phyloP scores from a whole-genome alignment of 768 basidiomycete genomes.

The Mycena chlorophos region DNA sequence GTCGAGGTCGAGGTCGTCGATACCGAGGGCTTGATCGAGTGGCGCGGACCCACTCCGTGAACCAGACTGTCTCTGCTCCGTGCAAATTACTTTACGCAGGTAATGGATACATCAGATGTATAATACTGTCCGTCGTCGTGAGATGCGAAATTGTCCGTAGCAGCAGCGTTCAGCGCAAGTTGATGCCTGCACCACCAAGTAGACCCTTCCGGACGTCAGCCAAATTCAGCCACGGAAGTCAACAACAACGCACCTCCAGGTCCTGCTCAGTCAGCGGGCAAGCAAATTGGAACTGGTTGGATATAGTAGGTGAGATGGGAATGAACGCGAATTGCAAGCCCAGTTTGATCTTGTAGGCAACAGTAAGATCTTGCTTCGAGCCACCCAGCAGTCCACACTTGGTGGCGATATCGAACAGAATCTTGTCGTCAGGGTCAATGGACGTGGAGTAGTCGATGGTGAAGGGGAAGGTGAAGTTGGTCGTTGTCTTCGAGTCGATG shows the following conservation, averaged over 20 bases:
- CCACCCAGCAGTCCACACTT: conserved; percentile 61
- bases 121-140: conserved; percentile 14
- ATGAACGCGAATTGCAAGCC: conserved; percentile 65
- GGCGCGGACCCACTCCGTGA: neutral
- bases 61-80: too few species aligned
- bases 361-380: conserved; percentile 47
- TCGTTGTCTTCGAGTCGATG: conserved; percentile 54
- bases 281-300: conserved; percentile 56
- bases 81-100: conserved; percentile 3
- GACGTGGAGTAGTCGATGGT: conserved; percentile 58
- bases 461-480: conserved; percentile 78
- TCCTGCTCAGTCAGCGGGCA: conserved; percentile 56
- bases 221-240: neutral
- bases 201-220: neutral
- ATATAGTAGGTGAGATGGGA: conserved; percentile 65
- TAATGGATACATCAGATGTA: conserved; percentile 17
- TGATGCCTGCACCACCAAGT: conserved; percentile 1
- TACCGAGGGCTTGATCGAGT: neutral
- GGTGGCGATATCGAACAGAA: conserved; percentile 60
- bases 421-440: conserved; percentile 49
- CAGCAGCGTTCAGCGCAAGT: neutral
- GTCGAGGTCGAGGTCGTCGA: neutral
- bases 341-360: conserved; percentile 72
- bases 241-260: conserved; percentile 28
- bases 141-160: neutral